phyloP scores from a whole-genome alignment of 2,329 filamentous ascomycete species.

The Capronia epimyces region DNA sequence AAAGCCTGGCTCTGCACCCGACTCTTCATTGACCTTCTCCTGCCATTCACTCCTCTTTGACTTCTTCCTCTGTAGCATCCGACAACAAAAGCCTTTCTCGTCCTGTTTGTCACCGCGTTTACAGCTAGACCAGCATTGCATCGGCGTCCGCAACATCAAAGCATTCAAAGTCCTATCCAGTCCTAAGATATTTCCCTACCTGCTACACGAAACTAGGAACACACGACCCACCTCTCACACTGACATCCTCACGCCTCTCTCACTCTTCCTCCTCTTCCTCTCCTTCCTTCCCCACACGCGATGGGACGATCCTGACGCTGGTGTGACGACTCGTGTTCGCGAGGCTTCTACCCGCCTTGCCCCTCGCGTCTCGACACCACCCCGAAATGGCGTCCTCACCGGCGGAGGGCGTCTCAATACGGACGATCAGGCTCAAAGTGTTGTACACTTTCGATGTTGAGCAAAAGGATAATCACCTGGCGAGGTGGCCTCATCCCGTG shows the following conservation, averaged over 20 bases:
- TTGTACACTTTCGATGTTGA: slow-evolving; percentile 93
- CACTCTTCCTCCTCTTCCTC: background rate
- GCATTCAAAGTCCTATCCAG: background rate
- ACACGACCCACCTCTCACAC: background rate
- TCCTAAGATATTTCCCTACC: background rate
- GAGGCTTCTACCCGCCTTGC: slow-evolving; percentile 9
- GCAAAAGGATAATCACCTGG: slow-evolving; percentile 81
- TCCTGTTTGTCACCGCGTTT: background rate
- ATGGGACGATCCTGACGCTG: slow-evolving; percentile 11
- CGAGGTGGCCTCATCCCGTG: slow-evolving; percentile 73
- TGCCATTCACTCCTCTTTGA: background rate
- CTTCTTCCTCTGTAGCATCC: background rate
- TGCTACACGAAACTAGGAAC: background rate
- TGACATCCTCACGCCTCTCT: background rate
- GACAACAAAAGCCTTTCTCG: slow-evolving; percentile 1
- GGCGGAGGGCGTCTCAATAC: slow-evolving; percentile 43
- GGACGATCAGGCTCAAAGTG: slow-evolving; percentile 76
- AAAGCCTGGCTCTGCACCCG: slow-evolving; percentile 1
- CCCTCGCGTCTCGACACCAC: slow-evolving; percentile 6
- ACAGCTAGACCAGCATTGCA: slow-evolving; percentile 8
- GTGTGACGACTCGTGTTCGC: background rate
- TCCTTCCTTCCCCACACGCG: background rate
- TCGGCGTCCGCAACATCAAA: background rate
- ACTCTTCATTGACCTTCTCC: slow-evolving; percentile 5
- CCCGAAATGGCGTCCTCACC: slow-evolving; percentile 27